Evolutionary conservation across 345 rosid species (phyloP), one percentile per base, ranked within the genome.

Genomic region (Xanthoceras sorbifolium): DNA sequence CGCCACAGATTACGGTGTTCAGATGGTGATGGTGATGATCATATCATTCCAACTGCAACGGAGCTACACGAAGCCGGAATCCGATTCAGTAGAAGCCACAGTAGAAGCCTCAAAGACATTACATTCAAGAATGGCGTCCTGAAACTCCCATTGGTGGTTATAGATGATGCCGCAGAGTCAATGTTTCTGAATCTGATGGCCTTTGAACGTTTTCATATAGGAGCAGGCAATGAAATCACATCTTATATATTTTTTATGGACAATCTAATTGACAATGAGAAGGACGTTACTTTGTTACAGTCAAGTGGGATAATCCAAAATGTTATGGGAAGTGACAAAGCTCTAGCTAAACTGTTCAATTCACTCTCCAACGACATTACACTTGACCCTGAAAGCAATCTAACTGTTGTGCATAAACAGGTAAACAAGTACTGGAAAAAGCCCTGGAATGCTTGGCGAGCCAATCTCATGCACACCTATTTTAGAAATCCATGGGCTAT

Each of bases 401-500:
- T 89, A 0, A 68, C 74, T 15, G 31, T 42, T 9, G 81, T 89
- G 31, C 85, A 76, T 17, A 76, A 70, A 76, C 44, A 69, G 64
- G 85, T 89, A 12, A 86, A 65, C 64, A 60, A n/a, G 1, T 76
- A 84, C 72, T 78, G 78, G 82, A 82, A 66, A 26, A 81, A 80
- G 78, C 71, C 75, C 20, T 85, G 84, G 84, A 84, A 87, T 44
- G 77, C 71, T 68, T 85, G 89, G 87, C 80, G 88, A 11, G 82
- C 89, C 46, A 84, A 87, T 71, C 82, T 86, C 29, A 70, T 82
- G 25, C 85, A 83, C 64, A 81, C 84, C 28, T 85, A 87, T 68
- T 89, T 87, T 77, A 82, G 83, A 63, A 89, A 67, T 64, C 89
- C 90, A 1, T 85, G 90, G 92, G 87, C 92, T 40, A 64, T 80